Conservation (phyloP, 2,329 filamentous ascomycete genomes). For the Bipolaris victoriae region DNA sequence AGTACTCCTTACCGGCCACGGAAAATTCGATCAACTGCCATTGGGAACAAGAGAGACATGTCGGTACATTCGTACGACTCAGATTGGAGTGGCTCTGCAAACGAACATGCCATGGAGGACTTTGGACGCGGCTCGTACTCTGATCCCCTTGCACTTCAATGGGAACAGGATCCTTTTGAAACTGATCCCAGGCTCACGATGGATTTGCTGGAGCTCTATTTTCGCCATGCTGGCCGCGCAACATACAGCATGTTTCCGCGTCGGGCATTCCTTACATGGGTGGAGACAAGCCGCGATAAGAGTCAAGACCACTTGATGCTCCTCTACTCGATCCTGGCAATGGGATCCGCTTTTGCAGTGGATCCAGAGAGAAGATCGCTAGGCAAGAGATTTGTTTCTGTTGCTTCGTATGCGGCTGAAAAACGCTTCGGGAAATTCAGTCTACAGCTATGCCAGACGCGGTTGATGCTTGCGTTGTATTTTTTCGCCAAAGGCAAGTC, state of each 20-base stretch:
- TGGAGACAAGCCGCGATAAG: conserved; percentile 56
- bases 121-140: conserved; percentile 40
- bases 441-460: conserved; percentile 70
- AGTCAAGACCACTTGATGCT: conserved; percentile 64
- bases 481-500: conserved; percentile 67
- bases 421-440: conserved; percentile 59
- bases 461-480: conserved; percentile 70
- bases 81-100: conserved; percentile 42
- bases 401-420: conserved; percentile 65
- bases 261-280: conserved; percentile 61
- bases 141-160: conserved; percentile 48
- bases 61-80: conserved; percentile 45
- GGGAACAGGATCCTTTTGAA: conserved; percentile 62
- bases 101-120: conserved; percentile 37
- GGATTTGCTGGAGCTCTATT: conserved; percentile 63
- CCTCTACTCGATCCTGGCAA: conserved; percentile 64
- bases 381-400: conserved; percentile 58
- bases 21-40: conserved; percentile 33
- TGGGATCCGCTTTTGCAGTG: conserved; percentile 62
- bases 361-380: conserved; percentile 53
- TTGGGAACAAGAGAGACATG: conserved; percentile 37
- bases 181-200: conserved; percentile 57
- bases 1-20: conserved; percentile 35
- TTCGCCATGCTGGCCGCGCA: conserved; percentile 61
- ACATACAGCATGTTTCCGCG: conserved; percentile 64